Conservation (phyloP, 331 rosid genomes). For the Phaseolus coccineus region DNA sequence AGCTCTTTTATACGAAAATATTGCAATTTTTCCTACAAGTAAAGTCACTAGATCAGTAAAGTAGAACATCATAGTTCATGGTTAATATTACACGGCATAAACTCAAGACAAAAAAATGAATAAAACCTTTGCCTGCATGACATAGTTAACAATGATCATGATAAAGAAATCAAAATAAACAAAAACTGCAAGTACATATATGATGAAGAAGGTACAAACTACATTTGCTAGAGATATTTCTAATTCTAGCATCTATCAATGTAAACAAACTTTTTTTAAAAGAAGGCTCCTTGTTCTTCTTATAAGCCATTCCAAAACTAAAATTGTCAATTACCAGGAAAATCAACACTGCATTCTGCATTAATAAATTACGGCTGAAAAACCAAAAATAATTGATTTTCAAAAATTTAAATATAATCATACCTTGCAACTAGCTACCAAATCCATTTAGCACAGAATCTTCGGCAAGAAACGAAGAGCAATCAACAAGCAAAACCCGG, state of each 20-base stretch:
- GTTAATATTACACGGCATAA: background rate
- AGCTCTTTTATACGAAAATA: constrained; percentile 96
- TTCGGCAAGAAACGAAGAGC: constrained; percentile 41
- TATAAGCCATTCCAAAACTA: constrained; percentile 13
- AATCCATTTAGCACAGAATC: constrained; percentile 73
- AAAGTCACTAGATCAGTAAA: constrained; percentile 26
- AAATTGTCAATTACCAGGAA: constrained; percentile 1
- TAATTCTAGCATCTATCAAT: background rate
- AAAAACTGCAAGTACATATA: constrained; percentile 25
- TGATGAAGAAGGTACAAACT: background rate
- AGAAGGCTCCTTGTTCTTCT: constrained; percentile 9
- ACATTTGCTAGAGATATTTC: background rate
- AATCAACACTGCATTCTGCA: background rate
- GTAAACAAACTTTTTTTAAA: background rate
- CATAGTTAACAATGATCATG: background rate
- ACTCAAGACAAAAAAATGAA: background rate
- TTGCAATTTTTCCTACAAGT: constrained; percentile 78
- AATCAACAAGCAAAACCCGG: constrained; percentile 45
- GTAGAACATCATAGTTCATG: background rate
- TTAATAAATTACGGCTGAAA: background rate
- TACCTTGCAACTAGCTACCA: constrained; percentile 90
- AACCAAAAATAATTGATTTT: background rate
- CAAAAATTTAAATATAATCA: background rate
- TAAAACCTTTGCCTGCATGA: background rate
- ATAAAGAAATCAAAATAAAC: constrained; percentile 26